These are phyloP conservation scores for Venturiaceae sp. DNA, from an alignment of 2,329 filamentous ascomycete genomes.

Conservation along the genomic window DNA sequence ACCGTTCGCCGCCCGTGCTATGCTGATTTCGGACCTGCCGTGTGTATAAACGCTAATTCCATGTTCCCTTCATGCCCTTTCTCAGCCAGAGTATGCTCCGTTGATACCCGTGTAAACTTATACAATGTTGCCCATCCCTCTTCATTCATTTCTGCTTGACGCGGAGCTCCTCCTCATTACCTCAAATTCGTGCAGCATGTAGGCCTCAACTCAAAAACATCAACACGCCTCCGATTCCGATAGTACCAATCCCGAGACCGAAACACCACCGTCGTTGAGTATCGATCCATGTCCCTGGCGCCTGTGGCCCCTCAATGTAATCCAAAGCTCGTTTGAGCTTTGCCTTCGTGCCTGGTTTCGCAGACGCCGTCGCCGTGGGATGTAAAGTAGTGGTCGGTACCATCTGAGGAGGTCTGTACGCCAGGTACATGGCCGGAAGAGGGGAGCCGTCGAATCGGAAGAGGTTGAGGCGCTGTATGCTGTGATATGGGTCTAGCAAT, in stretches of 20 bases:
- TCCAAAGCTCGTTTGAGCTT: conserved; percentile 16
- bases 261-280: conserved; percentile 42
- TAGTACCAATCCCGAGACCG: conserved; percentile 30
- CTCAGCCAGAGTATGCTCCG: no score
- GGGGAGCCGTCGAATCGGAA: conserved; percentile 54
- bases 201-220: background rate
- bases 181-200: background rate
- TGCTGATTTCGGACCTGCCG: background rate
- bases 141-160: no score
- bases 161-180: no score
- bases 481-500: conserved; percentile 50
- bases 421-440: conserved; percentile 58
- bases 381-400: conserved; percentile 59
- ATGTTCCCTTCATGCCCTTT: background rate
- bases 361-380: conserved; percentile 32
- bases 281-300: conserved; percentile 26
- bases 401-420: conserved; percentile 55
- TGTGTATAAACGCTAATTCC: background rate
- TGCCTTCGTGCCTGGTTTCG: conserved; percentile 22
- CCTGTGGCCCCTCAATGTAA: conserved; percentile 30
- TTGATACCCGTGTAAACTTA: no score
- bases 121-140: no score
- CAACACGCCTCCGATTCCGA: conserved; percentile 35
- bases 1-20: background rate
- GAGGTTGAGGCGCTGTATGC: conserved; percentile 53